Evolutionary conservation across 176 grass and related monocot species (phyloP).

Genomic region (Puya raimondii): DNA sequence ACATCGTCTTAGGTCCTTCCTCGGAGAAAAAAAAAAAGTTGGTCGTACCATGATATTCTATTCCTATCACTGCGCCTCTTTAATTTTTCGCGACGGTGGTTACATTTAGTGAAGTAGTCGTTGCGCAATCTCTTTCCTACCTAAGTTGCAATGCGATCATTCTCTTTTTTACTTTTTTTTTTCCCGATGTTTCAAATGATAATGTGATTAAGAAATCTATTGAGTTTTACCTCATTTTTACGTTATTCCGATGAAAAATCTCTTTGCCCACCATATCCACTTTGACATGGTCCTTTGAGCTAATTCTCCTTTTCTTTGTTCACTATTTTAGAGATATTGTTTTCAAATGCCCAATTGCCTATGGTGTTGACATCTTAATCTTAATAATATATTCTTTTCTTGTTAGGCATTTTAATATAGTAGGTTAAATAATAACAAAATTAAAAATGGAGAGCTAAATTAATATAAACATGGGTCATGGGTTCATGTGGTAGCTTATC

Average conservation of each 20-base stretch:
- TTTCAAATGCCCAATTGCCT: background rate
- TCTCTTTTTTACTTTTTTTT: background rate
- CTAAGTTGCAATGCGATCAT: too few relatives aligned
- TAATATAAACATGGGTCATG: too few relatives aligned
- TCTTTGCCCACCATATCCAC: background rate
- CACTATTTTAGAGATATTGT: background rate
- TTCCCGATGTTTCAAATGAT: background rate
- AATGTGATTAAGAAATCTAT: background rate
- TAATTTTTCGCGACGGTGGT: too few relatives aligned
- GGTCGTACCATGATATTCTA: too few relatives aligned
- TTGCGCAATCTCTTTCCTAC: too few relatives aligned
- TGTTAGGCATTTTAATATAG: background rate
- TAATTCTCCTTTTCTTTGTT: background rate
- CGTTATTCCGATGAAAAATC: background rate
- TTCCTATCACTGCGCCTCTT: too few relatives aligned
- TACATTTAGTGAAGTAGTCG: too few relatives aligned
- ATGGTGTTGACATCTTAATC: background rate
- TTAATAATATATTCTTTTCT: background rate
- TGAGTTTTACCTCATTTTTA: background rate
- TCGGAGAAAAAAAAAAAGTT: too few relatives aligned
- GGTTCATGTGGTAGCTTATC: too few relatives aligned
- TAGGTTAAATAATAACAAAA: too few relatives aligned
- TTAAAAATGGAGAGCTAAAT: too few relatives aligned
- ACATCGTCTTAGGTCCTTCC: too few relatives aligned
- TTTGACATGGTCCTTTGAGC: constrained; percentile 1